Conservation (phyloP, 306 rosid genomes). For the Castanopsis chinensis region DNA sequence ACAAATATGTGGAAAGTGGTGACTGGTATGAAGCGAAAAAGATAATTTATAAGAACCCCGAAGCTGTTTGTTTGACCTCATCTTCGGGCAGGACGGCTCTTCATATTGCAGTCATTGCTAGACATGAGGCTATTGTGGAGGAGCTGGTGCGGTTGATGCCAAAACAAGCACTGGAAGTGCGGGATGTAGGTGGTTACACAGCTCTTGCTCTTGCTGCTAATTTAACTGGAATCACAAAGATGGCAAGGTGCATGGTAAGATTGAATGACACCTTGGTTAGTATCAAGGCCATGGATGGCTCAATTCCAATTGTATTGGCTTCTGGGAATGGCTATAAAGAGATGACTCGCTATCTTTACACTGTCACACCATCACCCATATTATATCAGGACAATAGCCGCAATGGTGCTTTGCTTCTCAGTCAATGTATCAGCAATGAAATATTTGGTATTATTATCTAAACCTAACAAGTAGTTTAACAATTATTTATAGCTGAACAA, state of each 20-base stretch:
- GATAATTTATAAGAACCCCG: neutral
- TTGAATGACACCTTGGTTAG: neutral
- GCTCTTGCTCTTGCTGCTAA: constrained; percentile 18
- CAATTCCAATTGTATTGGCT: constrained; percentile 13
- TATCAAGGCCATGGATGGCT: constrained; percentile 3
- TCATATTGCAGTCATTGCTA: constrained; percentile 14
- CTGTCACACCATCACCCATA: neutral
- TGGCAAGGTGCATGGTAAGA: neutral
- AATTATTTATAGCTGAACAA: too few species aligned
- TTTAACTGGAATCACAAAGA: neutral
- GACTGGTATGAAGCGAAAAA: neutral
- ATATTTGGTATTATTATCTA: constrained; percentile 1
- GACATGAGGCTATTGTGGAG: neutral
- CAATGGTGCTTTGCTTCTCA: neutral
- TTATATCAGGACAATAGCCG: neutral
- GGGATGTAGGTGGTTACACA: neutral
- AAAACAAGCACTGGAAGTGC: neutral
- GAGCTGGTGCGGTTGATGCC: neutral
- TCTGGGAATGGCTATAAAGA: constrained; percentile 1
- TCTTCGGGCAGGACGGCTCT: neutral
- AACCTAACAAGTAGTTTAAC: too few species aligned
- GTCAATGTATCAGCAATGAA: neutral
- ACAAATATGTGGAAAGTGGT: neutral
- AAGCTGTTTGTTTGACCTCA: neutral
- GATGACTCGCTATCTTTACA: neutral